Percentiles rank a stretch among this genome's conserved stretches.
phyloP scores from a whole-genome alignment of 2,329 filamentous ascomycete species.

The Zymoseptoria pseudotritici region DNA sequence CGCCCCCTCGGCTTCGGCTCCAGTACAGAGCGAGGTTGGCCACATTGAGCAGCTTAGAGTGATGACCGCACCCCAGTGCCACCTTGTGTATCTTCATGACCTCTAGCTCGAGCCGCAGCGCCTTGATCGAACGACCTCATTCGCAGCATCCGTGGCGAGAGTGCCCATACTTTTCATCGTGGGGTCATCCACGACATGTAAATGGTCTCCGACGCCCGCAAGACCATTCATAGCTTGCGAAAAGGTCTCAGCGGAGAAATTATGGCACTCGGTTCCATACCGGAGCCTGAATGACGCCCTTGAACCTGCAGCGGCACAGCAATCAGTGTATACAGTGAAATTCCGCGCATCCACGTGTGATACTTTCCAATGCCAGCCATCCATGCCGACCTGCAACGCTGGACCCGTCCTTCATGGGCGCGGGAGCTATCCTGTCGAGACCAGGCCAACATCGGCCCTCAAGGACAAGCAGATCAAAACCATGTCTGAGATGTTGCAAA shows the following conservation, averaged over 20 bases:
- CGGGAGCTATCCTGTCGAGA: not conserved
- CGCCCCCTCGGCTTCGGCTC: constrained; percentile 3
- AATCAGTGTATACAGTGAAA: not conserved
- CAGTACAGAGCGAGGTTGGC: constrained; percentile 7
- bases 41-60: constrained; percentile 7
- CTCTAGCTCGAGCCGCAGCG: constrained; percentile 5
- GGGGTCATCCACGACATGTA: too few species aligned
- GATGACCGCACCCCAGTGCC: constrained; percentile 8
- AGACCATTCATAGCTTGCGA: not conserved
- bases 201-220: too few species aligned
- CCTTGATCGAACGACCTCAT: not conserved
- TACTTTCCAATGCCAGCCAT: too few species aligned
- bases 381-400: not conserved
- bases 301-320: not conserved
- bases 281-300: not conserved
- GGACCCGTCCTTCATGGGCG: not conserved
- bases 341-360: not conserved
- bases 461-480: not conserved
- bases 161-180: too few species aligned
- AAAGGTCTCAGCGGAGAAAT: not conserved
- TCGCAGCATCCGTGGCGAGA: too few species aligned
- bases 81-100: constrained; percentile 4
- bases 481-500: not conserved
- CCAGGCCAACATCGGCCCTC: not conserved
- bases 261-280: not conserved